Evolutionary conservation across 441 rosid species (phyloP), one percentile per base, ranked within the genome.

Genomic region (Pelargonium myrrhifolium): DNA sequence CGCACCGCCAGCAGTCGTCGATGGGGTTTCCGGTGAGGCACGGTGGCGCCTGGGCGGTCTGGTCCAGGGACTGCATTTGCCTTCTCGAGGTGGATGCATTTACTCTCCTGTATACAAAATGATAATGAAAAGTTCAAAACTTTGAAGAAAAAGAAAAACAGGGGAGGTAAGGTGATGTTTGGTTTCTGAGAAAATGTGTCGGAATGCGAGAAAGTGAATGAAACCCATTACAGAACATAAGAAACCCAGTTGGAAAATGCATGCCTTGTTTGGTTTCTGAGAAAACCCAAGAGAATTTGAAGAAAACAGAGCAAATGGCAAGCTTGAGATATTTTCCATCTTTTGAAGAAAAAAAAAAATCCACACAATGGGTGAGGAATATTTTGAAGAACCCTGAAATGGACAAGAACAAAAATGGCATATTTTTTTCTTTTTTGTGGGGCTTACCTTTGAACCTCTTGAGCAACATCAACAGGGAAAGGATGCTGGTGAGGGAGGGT

Each of bases 401-500:
- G 72, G 43, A 22, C 3, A 9, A 10, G 6, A 35, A 47, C 3
- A 21, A 51, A 31, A 43, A 62, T 31, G 66, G 14, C 59, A 51
- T 4, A 9, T 35, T 65, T 60, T 12, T 21, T 8, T 59, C 75
- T 1, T 12, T n/a, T 39, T 43, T 17, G 17, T 10, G 21, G 51
- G 64, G 3, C 63, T 76, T 82, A 89, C 98, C 93, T 81, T 69
- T 76, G 79, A 17, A 93, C 87, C 72, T 91, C 89, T 64, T 71
- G 82, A 67, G 74, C 92, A 78, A 93, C 88, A 59, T 79, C 79
- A 12, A 89, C 97, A 45, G 99, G 99, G 74, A 80, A 79, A 17
- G 93, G 92, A 26, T 91, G 96, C 62, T 89, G 97, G 75, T 93
- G 98, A n/a, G 85, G 86, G 67, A 87, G 89, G 70, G 87, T 83